Evolutionary conservation across 2,329 filamentous ascomycete species (phyloP), one percentile per base, ranked within the genome.

Genomic region (Penicillium polonicum): DNA sequence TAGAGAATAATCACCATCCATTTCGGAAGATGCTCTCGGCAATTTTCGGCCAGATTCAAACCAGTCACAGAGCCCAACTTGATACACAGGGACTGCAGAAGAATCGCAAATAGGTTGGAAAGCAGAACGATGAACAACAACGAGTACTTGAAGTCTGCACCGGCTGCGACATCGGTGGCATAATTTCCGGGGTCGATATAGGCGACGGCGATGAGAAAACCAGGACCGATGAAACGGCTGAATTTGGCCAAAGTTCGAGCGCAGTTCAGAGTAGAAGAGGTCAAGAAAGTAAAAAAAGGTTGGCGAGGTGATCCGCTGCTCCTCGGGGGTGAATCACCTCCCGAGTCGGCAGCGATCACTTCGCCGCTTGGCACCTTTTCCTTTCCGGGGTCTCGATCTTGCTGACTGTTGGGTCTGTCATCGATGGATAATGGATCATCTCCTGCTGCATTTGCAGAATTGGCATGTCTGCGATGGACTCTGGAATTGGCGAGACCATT

Each of bases 1-100:
- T 89, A 90, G 3, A 90, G 76, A 19, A 79, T 67, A 44, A 82
- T 80, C 60, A 86, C 88, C 55, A 89, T 69, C 87, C 87, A 90
- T 62, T 76, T 77, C 1, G 87, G 87, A 15, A 89, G 78, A 69
- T 87, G 86, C 9, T 80, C 84, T 35, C 86, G 82, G 65, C 86
- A 89, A 10, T 86, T 85, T 60, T 88, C 81, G 1, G 87, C 85
- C 15, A 90, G 78, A 65, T 89, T 86, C 50, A 88, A 74, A 2
- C 87, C 87, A 1, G 84, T 88, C 61, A 90, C 85, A 15, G 85
- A 87, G 33, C 87, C 87, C 6, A 90, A 79, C 70, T 88, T 88
- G 72, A 81, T 77, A 48, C 78, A 80, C 23, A 82, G 69, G 9
- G 73, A 79, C 64, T 81, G 77, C 44, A 80, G 60, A 57, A 80